These are phyloP conservation scores for Rosa rugosa DNA, from an alignment of 306 rosid genomes.

Conservation along the genomic window DNA sequence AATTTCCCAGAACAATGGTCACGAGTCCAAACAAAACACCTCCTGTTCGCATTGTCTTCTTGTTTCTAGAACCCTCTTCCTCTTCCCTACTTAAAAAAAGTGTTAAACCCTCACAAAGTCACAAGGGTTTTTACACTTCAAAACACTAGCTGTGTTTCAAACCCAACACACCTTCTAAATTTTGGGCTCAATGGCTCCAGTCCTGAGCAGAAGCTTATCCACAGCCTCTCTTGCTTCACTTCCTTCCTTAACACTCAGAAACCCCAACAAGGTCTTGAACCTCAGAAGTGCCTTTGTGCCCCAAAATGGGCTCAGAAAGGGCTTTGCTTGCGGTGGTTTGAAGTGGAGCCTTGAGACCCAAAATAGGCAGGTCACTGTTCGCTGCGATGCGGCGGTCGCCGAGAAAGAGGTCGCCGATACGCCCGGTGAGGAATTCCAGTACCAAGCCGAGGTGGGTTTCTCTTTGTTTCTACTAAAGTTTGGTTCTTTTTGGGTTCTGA, in stretches of 20 bases:
- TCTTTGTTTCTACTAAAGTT: not conserved
- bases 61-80: slow-evolving; percentile 49
- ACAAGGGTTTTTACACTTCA: slow-evolving; percentile 36
- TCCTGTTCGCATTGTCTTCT: not conserved
- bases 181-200: slow-evolving; percentile 69
- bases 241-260: slow-evolving; percentile 44
- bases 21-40: slow-evolving; percentile 28
- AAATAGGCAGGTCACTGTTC: slow-evolving; percentile 39
- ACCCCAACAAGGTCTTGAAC: slow-evolving; percentile 30
- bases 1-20: slow-evolving; percentile 24
- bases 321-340: slow-evolving; percentile 40
- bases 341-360: slow-evolving; percentile 57
- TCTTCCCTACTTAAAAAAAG: slow-evolving; percentile 12
- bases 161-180: not conserved
- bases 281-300: slow-evolving; percentile 58
- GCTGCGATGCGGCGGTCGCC: slow-evolving; percentile 84
- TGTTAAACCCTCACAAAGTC: slow-evolving; percentile 35
- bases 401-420: slow-evolving; percentile 74
- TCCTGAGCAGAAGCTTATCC: slow-evolving; percentile 59
- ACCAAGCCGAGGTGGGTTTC: slow-evolving; percentile 93
- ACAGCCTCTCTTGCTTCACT: slow-evolving; percentile 58
- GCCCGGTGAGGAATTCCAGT: slow-evolving; percentile 82
- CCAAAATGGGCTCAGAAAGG: slow-evolving; percentile 40
- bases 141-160: not conserved
- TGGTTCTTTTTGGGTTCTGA: slow-evolving; percentile 1